phyloP scores from a whole-genome alignment of 1,284 basidiomycete species.

The Sanghuangporus weigelae region DNA sequence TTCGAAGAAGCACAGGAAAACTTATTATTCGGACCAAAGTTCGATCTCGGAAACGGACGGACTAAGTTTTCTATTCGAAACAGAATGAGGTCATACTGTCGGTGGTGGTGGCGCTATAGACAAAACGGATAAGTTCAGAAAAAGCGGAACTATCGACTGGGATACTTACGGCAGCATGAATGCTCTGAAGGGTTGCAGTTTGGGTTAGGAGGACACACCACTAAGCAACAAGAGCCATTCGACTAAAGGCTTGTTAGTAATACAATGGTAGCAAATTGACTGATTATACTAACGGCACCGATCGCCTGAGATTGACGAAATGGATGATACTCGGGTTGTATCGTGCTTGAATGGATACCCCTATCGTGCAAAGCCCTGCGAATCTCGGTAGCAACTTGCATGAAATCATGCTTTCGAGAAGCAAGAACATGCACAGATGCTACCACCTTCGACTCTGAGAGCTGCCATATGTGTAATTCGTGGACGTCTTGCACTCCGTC shows the following conservation, averaged over 20 bases:
- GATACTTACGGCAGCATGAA: conserved; percentile 73
- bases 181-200: conserved; percentile 64
- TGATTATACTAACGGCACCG: conserved; percentile 24
- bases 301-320: conserved; percentile 35
- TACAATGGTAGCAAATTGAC: conserved; percentile 25
- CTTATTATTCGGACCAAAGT: not conserved
- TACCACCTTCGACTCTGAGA: conserved; percentile 85
- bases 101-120: conserved; percentile 43
- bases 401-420: conserved; percentile 79
- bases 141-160: not conserved
- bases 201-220: conserved; percentile 51
- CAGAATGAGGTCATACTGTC: conserved; percentile 33
- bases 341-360: conserved; percentile 92
- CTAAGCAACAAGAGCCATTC: conserved; percentile 33
- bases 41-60: not conserved
- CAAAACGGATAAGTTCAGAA: conserved; percentile 6
- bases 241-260: not conserved
- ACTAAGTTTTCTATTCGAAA: not conserved
- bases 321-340: conserved; percentile 75
- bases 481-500: conserved; percentile 91
- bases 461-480: conserved; percentile 96
- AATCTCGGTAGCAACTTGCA: conserved; percentile 84
- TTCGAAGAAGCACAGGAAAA: not conserved
- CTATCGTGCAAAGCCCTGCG: conserved; percentile 81
- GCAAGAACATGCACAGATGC: conserved; percentile 95